Evolutionary conservation across 1,139 yeast species (phyloP), one percentile per base, ranked within the genome.

Genomic region (Nakaseomyces bracarensis): DNA sequence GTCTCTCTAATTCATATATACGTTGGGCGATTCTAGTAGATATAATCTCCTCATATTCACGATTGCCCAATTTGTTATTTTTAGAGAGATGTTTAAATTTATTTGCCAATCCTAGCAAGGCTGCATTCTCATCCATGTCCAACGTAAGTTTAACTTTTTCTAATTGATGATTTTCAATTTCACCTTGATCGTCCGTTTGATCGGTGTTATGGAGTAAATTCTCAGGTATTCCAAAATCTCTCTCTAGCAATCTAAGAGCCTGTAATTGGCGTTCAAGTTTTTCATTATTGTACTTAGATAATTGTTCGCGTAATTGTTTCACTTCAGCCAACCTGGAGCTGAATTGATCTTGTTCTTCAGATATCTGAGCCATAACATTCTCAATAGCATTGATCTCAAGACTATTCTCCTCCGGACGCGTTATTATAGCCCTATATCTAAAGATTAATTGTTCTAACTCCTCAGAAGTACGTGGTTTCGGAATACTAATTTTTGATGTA

Each of bases 171-270:
- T 35, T 27, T 7, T 34, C 39, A 2, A 29, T 5, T 6, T n/a
- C 9, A 15, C 15, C 2, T 6, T 10, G 16, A 15, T 15, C 26
- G 6, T 25, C 25, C 2, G 29, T 36, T 1, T 29, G 10, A 3
- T 23, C 38, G 14, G 60, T 56, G 34, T 49, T 22, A 10, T 28
- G 13, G 52, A 72, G 67, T 46, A 70, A 55, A 45, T 64, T 46
- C 45, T 68, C 67, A 8, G 96, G 94, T 39, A 93, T 62, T 55
- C 84, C 93, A 50, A 85, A 57, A 58, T 87, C 94, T 50, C 76
- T 81, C 1, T 94, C 74, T 41, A 91, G 66, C 26, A 87, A 61
- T 58, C 87, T 87, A 50, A 85, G 75, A 0, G 93, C 85, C 22
- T 78, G 68, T 21, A 91, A 64, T 61, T 89, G 97, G 41, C 76